These are phyloP conservation scores for Xylaria sp. DNA, from an alignment of 2,329 filamentous ascomycete species.

Conservation along the genomic window DNA sequence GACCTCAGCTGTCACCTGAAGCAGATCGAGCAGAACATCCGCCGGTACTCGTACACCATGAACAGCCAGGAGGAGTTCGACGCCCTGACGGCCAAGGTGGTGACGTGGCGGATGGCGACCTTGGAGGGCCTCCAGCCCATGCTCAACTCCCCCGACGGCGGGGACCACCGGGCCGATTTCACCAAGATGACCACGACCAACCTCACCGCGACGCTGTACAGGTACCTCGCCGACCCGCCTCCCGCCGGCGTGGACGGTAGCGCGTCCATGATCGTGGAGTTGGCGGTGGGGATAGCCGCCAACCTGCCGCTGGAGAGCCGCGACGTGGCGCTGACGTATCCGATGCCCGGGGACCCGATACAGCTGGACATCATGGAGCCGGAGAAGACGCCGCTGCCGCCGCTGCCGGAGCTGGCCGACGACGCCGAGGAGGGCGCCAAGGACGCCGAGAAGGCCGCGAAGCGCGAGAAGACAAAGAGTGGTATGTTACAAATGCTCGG, in stretches of 20 bases:
- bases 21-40: conserved; percentile 86
- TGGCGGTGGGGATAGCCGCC: conserved; percentile 84
- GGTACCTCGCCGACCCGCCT: conserved; percentile 79
- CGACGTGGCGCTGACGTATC: conserved; percentile 89
- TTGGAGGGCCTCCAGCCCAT: conserved; percentile 85
- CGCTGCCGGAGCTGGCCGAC: conserved; percentile 58
- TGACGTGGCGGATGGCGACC: conserved; percentile 93
- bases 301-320: conserved; percentile 91
- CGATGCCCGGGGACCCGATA: conserved; percentile 77
- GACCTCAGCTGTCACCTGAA: conserved; percentile 82
- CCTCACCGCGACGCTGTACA: conserved; percentile 74
- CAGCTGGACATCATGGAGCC: conserved; percentile 83
- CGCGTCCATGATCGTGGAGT: conserved; percentile 90
- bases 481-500: conserved; percentile 56
- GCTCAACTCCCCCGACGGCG: conserved; percentile 72
- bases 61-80: conserved; percentile 89
- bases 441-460: conserved; percentile 52
- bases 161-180: conserved; percentile 73
- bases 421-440: conserved; percentile 53
- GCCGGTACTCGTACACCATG: conserved; percentile 76
- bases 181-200: conserved; percentile 75
- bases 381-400: conserved; percentile 76
- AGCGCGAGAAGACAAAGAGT: conserved; percentile 58
- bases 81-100: conserved; percentile 84
- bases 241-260: conserved; percentile 86